A percentile compares a stretch with the other conserved stretches of the same genome.
These are phyloP conservation scores for Heterotrichella gracilis DNA, from an alignment of 352 stramenopile genomes.

Conservation along the genomic window DNA sequence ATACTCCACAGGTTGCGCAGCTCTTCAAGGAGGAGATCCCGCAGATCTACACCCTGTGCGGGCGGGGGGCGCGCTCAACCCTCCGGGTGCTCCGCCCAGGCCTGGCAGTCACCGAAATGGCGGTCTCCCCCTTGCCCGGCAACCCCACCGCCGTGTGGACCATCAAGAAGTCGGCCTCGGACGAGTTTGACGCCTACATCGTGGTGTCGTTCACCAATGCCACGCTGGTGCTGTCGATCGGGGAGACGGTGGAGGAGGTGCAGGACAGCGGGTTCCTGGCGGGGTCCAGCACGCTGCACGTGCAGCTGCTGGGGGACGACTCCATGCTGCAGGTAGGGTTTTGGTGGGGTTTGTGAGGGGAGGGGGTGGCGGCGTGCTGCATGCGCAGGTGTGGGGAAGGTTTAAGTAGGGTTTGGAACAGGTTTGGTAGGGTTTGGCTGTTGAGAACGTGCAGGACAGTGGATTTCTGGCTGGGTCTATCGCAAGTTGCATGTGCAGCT, in stretches of 20 bases:
- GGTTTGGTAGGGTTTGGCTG: too few relatives aligned
- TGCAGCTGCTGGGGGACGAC: constrained; percentile 59
- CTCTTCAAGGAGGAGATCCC: constrained; percentile 60
- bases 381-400: too few relatives aligned
- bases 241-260: constrained; percentile 85
- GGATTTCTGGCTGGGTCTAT: constrained; percentile 64
- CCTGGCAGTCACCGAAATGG: constrained; percentile 70
- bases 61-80: constrained; percentile 54
- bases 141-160: constrained; percentile 71
- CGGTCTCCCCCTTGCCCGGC: constrained; percentile 62
- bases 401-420: too few relatives aligned
- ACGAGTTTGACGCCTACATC: constrained; percentile 45
- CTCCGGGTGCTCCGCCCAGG: constrained; percentile 71
- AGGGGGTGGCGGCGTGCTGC: too few relatives aligned
- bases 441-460: constrained; percentile 75
- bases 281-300: constrained; percentile 64
- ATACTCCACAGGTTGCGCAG: too few relatives aligned
- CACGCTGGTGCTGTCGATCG: constrained; percentile 75
- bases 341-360: too few relatives aligned
- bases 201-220: constrained; percentile 96
- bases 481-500: constrained; percentile 65
- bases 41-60: constrained; percentile 78
- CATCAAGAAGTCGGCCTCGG: constrained; percentile 36
- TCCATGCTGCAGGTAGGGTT: constrained; percentile 81
- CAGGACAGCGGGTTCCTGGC: constrained; percentile 64